Evolutionary conservation across 2,329 filamentous ascomycete genomes (phyloP).

Genomic region (Pseudonectria buxi): DNA sequence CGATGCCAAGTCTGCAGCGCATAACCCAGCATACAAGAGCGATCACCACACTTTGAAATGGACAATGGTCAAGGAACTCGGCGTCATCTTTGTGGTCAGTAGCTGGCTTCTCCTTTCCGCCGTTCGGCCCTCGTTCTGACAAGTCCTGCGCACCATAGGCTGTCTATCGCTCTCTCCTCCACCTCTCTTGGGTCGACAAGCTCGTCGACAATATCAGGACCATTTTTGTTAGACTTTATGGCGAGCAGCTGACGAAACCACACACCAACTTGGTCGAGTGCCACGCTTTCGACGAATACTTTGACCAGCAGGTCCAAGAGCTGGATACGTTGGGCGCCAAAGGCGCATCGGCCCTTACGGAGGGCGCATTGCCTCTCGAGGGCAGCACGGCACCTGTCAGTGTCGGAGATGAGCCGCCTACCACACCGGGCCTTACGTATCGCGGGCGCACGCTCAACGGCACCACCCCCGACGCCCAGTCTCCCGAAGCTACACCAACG

Average conservation of each 20-base stretch:
- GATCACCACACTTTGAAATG: constrained; percentile 95
- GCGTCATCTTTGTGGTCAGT: constrained; percentile 84
- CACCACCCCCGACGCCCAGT: constrained; percentile 34
- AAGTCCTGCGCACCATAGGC: constrained; percentile 49
- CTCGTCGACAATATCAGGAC: constrained; percentile 91
- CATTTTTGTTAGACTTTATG: constrained; percentile 86
- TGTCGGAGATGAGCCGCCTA: constrained; percentile 15
- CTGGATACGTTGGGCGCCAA: constrained; percentile 54
- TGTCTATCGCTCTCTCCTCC: constrained; percentile 91
- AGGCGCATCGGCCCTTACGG: constrained; percentile 17
- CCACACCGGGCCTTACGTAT: constrained; percentile 34
- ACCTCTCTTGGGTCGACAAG: constrained; percentile 95
- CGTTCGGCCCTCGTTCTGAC: constrained; percentile 1
- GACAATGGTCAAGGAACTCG: constrained; percentile 86
- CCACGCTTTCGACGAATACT: constrained; percentile 79
- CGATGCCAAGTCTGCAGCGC: constrained; percentile 50
- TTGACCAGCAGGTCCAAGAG: constrained; percentile 84
- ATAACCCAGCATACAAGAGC: constrained; percentile 72
- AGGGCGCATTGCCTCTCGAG: constrained; percentile 24
- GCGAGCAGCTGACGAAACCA: constrained; percentile 74
- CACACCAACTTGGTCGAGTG: constrained; percentile 75
- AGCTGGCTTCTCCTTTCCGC: constrained; percentile 12
- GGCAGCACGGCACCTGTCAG: constrained; percentile 28
- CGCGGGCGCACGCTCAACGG: constrained; percentile 31
- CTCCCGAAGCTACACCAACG: constrained; percentile 60